phyloP scores from a whole-genome alignment of 208 protist species.

The Acanthamoeba royreba region DNA sequence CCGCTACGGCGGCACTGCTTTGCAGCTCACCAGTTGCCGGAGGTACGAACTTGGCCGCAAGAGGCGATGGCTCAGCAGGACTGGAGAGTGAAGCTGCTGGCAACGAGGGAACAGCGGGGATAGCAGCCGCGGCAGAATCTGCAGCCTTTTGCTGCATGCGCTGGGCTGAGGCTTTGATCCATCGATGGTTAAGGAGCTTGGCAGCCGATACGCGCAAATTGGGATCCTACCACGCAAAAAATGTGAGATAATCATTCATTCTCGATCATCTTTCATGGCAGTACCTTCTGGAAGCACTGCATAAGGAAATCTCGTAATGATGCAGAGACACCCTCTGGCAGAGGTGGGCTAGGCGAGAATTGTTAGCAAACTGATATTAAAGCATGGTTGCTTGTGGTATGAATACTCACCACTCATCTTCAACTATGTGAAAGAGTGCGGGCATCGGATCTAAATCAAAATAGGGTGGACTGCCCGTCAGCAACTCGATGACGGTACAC shows the following conservation, averaged over 20 bases:
- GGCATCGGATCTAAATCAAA: constrained; percentile 85
- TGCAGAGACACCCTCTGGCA: constrained; percentile 78
- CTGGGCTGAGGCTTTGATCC: not conserved
- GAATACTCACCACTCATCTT: no score
- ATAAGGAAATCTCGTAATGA: constrained; percentile 79
- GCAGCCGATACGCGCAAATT: constrained; percentile 67
- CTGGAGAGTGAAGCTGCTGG: not conserved
- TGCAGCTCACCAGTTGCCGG: no score
- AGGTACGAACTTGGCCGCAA: not conserved
- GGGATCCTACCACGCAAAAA: constrained; percentile 73
- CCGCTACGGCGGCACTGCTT: not conserved
- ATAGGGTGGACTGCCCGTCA: constrained; percentile 88
- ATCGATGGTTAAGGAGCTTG: constrained; percentile 77
- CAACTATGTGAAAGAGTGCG: not conserved
- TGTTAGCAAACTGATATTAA: no score
- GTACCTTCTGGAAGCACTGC: constrained; percentile 82
- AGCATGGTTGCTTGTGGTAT: no score
- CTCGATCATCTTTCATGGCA: no score
- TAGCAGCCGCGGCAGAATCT: not conserved
- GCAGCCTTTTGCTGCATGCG: not conserved
- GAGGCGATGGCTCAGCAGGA: not conserved
- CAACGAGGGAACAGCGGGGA: not conserved
- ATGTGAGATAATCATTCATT: no score
- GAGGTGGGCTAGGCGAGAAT: constrained; percentile 81
- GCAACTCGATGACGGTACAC: constrained; percentile 89